phyloP scores from a whole-genome alignment of 371 early-diverging fungal species.

The Batrachochytrium dendrobatidis region DNA sequence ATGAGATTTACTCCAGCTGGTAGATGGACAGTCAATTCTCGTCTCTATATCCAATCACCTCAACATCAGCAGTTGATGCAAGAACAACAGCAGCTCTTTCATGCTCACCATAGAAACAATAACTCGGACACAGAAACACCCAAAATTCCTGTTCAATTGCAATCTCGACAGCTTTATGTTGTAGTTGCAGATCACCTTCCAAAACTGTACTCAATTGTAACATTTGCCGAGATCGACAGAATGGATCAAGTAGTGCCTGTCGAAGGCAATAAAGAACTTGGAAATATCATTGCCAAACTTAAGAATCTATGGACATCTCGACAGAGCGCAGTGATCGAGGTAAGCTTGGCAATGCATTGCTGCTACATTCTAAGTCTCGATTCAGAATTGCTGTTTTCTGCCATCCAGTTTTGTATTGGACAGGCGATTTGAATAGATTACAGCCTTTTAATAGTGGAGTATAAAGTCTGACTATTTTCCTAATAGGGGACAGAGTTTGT shows the following conservation, averaged over 20 bases:
- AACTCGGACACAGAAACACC: no score
- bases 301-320: constrained; percentile 37
- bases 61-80: no score
- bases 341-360: constrained; percentile 9
- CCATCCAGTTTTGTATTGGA: no score
- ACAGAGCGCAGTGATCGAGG: constrained; percentile 35
- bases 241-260: constrained; percentile 29
- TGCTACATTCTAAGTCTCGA: no score
- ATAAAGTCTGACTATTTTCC: background rate
- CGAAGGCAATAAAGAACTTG: constrained; percentile 31
- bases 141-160: no score
- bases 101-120: background rate
- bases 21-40: no score
- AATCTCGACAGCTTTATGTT: background rate
- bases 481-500: background rate
- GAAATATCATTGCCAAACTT: constrained; percentile 26
- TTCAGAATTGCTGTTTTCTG: no score
- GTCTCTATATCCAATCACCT: no score
- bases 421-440: background rate
- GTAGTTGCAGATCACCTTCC: background rate
- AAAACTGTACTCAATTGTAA: background rate
- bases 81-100: no score
- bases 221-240: background rate
- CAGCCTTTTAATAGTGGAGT: background rate
- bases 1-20: no score